These are phyloP conservation scores for Beta macrorhiza DNA, from an alignment of 179 eudicot species.

Conservation along the genomic window DNA sequence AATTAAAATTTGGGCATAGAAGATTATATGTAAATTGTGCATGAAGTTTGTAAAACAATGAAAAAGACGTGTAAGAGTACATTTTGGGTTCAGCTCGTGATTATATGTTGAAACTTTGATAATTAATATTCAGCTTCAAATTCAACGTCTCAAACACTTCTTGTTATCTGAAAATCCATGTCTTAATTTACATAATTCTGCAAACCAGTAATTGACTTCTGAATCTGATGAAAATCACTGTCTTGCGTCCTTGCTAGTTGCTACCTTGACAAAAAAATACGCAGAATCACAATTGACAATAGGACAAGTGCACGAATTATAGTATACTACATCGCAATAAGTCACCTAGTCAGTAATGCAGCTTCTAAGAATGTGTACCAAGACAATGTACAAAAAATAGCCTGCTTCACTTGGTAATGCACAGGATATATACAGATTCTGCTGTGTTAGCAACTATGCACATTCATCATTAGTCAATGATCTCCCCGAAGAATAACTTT, in stretches of 20 bases:
- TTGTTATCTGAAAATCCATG: too few species aligned
- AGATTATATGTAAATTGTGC: too few species aligned
- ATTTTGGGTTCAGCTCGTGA: too few species aligned
- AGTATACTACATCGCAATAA: background rate
- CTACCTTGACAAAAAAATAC: background rate
- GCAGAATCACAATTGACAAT: background rate
- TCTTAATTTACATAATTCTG: background rate
- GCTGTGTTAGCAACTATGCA: background rate
- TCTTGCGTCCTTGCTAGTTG: background rate
- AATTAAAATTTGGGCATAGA: too few species aligned
- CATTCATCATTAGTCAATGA: constrained; percentile 3
- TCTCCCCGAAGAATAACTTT: background rate
- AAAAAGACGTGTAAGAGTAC: too few species aligned
- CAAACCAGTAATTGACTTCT: background rate
- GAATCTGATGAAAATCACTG: background rate
- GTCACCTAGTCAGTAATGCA: background rate
- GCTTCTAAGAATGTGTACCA: background rate
- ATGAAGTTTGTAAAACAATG: too few species aligned
- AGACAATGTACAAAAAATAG: background rate
- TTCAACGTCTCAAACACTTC: too few species aligned
- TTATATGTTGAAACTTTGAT: too few species aligned
- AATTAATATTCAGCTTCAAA: too few species aligned
- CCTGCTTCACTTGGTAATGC: background rate
- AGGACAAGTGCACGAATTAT: background rate
- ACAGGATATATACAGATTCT: constrained; percentile 6